Evolutionary conservation across 371 early-diverging fungal genomes (phyloP), one percentile per base, ranked within the genome.

Genomic region (Rhizopus delemar): DNA sequence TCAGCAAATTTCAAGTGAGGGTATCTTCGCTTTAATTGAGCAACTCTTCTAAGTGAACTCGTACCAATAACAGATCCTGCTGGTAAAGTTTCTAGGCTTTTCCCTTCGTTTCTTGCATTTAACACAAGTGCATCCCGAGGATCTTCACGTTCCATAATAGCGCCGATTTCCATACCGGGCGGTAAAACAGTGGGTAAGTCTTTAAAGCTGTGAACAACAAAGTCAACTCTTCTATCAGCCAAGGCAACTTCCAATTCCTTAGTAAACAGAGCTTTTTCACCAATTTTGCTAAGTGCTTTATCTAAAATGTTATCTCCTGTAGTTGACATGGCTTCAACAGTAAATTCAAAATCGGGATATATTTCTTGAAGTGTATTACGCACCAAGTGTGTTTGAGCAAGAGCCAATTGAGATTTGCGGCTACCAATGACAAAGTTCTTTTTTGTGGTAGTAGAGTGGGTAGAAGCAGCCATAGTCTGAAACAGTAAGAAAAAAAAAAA

Each of bases 151-250:
- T 89, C 83, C 60, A 90, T 56, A 36, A 96, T 84, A 1, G 96
- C 96, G 3, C 88, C 95, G 33, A 98, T 69, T 1, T 66, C 56
- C 90, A 97, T 92, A 56, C 93, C 93, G 0, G 77, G 74, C 5
- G 95, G 94, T 50, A 95, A 69, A 15, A 76, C 82, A n/a, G 98
- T 96, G 4, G 94, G 95, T 51, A 98, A 71, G 71, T 98, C 98
- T 75, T 98, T 98, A 39, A 97, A 81, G 32, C 93, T 90, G 66
- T 98, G 98, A 1, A 96, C 95, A 31, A 97, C 90, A 38, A 97
- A 65, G 71, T 96, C 93, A 9, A 95, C 91, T 15, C 66, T 63
- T 13, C 82, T 68, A n/a, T 84, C 77, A 16, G 80, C 78, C 36
- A 98, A 76, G 5, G 95, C 90, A 1, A 86, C 68, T 63, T 97